Evolutionary conservation across 495 filamentous ascomycete species (phyloP).

Genomic region (Penicillium arizonense): DNA sequence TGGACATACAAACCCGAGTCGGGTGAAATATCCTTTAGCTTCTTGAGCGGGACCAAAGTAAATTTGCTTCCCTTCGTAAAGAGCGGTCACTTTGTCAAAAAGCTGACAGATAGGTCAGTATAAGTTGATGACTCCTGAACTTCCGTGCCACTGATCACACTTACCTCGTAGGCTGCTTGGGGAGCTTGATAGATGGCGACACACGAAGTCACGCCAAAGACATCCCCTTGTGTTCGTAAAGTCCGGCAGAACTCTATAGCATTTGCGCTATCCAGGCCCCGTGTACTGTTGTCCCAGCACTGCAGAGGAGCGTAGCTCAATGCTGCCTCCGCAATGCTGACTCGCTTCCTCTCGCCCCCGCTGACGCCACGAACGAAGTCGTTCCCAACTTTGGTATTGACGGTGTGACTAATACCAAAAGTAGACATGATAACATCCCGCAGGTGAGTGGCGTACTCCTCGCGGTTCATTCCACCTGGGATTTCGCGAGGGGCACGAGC

Average conservation of each 20-base stretch:
- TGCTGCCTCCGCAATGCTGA: slow-evolving; percentile 64
- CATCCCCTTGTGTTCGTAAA: background rate
- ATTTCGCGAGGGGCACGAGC: slow-evolving; percentile 57
- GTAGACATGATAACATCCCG: slow-evolving; percentile 67
- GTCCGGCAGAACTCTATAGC: background rate
- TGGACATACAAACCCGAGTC: slow-evolving; percentile 55
- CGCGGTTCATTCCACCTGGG: slow-evolving; percentile 49
- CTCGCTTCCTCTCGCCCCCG: slow-evolving; percentile 74
- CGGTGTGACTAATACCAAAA: slow-evolving; percentile 64
- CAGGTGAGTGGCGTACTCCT: slow-evolving; percentile 55
- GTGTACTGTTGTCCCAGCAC: background rate
- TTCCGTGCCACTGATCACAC: background rate
- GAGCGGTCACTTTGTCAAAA: slow-evolving; percentile 67
- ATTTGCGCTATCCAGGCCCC: background rate
- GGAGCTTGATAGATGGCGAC: slow-evolving; percentile 29
- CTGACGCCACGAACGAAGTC: slow-evolving; percentile 68
- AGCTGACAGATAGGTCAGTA: slow-evolving; percentile 23
- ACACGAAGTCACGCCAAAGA: no score
- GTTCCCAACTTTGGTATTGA: slow-evolving; percentile 69
- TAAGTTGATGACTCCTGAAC: background rate
- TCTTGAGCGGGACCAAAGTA: slow-evolving; percentile 59
- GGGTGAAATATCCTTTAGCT: slow-evolving; percentile 61
- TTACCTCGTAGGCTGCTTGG: slow-evolving; percentile 49
- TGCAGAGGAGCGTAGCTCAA: slow-evolving; percentile 45
- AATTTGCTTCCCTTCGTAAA: slow-evolving; percentile 76